phyloP scores from a whole-genome alignment of 1,139 yeast species.

The Protomyces lactucae-debilis region DNA sequence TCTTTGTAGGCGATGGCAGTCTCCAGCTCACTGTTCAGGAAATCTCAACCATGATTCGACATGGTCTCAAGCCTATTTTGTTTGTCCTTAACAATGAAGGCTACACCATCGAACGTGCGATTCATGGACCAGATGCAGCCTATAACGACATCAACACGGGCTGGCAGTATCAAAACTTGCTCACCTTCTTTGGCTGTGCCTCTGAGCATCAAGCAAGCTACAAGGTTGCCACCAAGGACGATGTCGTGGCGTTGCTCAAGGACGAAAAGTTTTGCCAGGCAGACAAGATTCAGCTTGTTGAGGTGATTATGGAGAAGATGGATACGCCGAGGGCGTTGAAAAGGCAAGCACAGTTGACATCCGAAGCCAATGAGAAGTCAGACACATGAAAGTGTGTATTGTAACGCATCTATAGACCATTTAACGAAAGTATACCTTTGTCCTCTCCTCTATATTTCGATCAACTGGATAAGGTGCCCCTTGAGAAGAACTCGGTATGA shows the following conservation, averaged over 20 bases:
- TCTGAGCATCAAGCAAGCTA: slow-evolving; percentile 43
- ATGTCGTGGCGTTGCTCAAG: slow-evolving; percentile 42
- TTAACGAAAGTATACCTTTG: background rate
- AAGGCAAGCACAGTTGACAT: slow-evolving; percentile 33
- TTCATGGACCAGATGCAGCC: slow-evolving; percentile 66
- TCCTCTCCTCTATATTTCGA: background rate
- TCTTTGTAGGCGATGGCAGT: slow-evolving; percentile 85
- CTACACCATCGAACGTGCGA: slow-evolving; percentile 79
- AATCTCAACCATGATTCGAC: slow-evolving; percentile 61
- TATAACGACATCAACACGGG: slow-evolving; percentile 74
- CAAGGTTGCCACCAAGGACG: slow-evolving; percentile 40
- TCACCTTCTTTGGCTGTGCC: slow-evolving; percentile 64
- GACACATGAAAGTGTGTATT: background rate
- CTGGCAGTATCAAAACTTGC: slow-evolving; percentile 72
- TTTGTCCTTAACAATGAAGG: slow-evolving; percentile 76
- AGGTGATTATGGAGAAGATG: slow-evolving; percentile 52
- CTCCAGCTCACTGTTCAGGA: slow-evolving; percentile 90
- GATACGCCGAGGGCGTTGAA: slow-evolving; percentile 60
- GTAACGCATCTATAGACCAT: background rate
- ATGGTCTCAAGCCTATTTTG: slow-evolving; percentile 57
- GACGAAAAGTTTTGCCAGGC: slow-evolving; percentile 39
- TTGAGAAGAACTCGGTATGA: background rate
- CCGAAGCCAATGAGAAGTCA: slow-evolving; percentile 29
- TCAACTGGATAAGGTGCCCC: background rate
- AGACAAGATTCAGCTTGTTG: slow-evolving; percentile 51